phyloP scores from a whole-genome alignment of 2,329 filamentous ascomycete species.

The Didymella arachidicola region DNA sequence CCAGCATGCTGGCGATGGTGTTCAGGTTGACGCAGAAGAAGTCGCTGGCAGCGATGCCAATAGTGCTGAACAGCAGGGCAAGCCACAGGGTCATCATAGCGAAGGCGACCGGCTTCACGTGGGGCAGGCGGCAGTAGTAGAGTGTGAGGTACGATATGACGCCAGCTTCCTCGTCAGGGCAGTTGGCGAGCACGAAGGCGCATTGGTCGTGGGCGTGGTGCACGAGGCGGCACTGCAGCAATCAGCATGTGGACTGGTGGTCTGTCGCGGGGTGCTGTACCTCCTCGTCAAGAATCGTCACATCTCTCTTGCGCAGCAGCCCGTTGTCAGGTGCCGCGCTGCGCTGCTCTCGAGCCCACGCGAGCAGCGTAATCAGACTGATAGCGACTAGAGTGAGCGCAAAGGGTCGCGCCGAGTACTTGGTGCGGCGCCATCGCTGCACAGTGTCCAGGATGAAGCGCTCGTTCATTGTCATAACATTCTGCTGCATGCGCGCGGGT shows the following conservation, averaged over 20 bases:
- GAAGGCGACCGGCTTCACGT: slow-evolving; percentile 80
- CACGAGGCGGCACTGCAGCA: slow-evolving; percentile 72
- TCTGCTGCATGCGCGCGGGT: slow-evolving; percentile 20
- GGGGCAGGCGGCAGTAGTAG: slow-evolving; percentile 83
- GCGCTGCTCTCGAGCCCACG: slow-evolving; percentile 34
- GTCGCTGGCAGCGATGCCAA: slow-evolving; percentile 96
- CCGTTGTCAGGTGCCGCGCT: background rate
- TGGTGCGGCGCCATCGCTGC: slow-evolving; percentile 39
- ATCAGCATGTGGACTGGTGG: background rate
- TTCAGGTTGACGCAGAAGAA: slow-evolving; percentile 98
- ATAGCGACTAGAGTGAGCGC: slow-evolving; percentile 46
- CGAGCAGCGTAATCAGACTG: slow-evolving; percentile 38
- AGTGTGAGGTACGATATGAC: slow-evolving; percentile 86
- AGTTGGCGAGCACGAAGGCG: slow-evolving; percentile 82
- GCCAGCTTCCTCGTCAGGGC: slow-evolving; percentile 87
- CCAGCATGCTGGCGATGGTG: slow-evolving; percentile 86
- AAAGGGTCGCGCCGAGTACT: slow-evolving; percentile 50
- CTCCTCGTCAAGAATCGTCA: slow-evolving; percentile 48
- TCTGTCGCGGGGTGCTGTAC: background rate
- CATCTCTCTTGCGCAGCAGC: slow-evolving; percentile 29
- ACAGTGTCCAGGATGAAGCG: slow-evolving; percentile 28
- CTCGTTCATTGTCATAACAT: slow-evolving; percentile 36
- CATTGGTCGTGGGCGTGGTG: slow-evolving; percentile 81
- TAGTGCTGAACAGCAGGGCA: slow-evolving; percentile 89
- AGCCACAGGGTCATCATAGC: slow-evolving; percentile 81